Percentiles rank a stretch among this genome's conserved stretches.
These are phyloP conservation scores for Calocybe gangraenosa DNA, from an alignment of 768 basidiomycete genomes.

Conservation along the genomic window DNA sequence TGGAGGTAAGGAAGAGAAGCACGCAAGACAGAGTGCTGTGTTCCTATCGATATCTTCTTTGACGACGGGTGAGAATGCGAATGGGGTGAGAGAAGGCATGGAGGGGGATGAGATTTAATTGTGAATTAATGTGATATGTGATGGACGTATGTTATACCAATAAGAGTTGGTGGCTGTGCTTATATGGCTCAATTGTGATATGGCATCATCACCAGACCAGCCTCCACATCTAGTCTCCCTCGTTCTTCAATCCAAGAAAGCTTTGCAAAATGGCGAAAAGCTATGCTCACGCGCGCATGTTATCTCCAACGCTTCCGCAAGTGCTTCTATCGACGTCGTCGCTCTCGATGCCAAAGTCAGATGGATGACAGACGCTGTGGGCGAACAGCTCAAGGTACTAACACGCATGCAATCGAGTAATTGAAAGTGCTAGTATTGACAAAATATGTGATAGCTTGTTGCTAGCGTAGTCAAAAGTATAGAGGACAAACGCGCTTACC, in stretches of 20 bases:
- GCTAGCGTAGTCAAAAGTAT: constrained; percentile 70
- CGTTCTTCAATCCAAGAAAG: constrained; percentile 79
- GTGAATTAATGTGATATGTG: too few species aligned
- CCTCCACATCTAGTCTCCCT: constrained; percentile 67
- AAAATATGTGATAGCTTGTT: constrained; percentile 56
- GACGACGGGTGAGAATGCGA: background rate
- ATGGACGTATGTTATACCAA: too few species aligned
- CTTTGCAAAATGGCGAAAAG: constrained; percentile 72
- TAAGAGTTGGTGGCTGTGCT: too few species aligned
- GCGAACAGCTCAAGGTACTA: constrained; percentile 75
- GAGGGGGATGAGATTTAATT: background rate
- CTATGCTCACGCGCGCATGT: constrained; percentile 66
- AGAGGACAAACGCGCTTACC: constrained; percentile 60
- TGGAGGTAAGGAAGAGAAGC: constrained; percentile 51
- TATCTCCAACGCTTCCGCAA: constrained; percentile 62
- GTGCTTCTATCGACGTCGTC: constrained; percentile 65
- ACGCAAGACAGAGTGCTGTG: constrained; percentile 52
- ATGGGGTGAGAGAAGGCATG: background rate
- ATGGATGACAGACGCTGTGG: constrained; percentile 71
- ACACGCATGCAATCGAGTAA: background rate
- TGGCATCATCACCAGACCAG: constrained; percentile 21
- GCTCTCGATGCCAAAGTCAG: constrained; percentile 76
- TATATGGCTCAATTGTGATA: constrained; percentile 6
- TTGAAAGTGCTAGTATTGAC: background rate
- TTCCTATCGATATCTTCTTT: constrained; percentile 15